phyloP scores from a whole-genome alignment of 2,329 filamentous ascomycete genomes.

The Alternaria arborescens region DNA sequence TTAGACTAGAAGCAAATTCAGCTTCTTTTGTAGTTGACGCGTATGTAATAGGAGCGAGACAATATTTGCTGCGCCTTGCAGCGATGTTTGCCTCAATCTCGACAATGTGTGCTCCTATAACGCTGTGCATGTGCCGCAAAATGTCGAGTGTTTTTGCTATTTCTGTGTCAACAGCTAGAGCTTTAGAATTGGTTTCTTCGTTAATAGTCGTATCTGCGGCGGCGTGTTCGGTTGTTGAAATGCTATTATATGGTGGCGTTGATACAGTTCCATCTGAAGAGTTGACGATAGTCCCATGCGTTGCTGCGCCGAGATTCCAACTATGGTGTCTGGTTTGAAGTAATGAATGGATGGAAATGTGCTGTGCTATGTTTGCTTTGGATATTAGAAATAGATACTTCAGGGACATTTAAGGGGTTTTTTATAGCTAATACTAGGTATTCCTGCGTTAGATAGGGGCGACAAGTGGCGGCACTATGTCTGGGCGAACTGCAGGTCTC shows the following conservation, averaged over 20 bases:
- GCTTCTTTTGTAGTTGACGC: not conserved
- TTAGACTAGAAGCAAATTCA: not conserved
- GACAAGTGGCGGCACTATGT: not conserved
- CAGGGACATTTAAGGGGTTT: not conserved
- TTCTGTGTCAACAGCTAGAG: not conserved
- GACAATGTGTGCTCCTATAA: not conserved
- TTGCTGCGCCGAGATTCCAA: not conserved
- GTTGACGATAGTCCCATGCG: not conserved
- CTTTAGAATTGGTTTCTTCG: not conserved
- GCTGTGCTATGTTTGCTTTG: not conserved
- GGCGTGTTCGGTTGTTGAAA: not conserved
- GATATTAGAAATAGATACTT: not conserved
- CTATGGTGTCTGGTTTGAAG: not conserved
- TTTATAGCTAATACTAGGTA: not conserved
- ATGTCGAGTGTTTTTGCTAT: not conserved
- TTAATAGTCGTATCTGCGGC: not conserved
- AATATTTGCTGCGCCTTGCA: not conserved
- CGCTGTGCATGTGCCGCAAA: not conserved
- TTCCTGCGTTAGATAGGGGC: not conserved
- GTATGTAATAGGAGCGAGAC: not conserved
- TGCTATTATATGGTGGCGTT: not conserved
- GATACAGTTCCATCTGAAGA: not conserved
- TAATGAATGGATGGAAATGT: not conserved
- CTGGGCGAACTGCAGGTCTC: not conserved
- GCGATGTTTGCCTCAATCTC: not conserved